Evolutionary conservation across 1,139 yeast genomes (phyloP), one percentile per base, ranked within the genome.

Genomic region (Taiozyma sp.): DNA sequence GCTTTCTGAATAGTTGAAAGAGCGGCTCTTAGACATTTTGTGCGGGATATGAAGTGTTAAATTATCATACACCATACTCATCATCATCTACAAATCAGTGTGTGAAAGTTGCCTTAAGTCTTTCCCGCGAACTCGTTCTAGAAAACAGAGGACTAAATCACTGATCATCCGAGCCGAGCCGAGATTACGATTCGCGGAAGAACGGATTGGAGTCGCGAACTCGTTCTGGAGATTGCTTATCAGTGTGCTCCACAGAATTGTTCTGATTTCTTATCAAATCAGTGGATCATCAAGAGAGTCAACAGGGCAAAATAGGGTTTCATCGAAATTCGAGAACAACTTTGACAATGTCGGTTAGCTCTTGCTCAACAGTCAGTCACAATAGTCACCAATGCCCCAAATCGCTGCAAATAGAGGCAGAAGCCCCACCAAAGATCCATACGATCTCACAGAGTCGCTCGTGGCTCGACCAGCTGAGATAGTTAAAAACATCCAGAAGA

Each of bases 1-100:
- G 53, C 74, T 78, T 56, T 76, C 76, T 50, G 81, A 78, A 56
- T 70, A 76, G 48, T 73, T 72, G 61, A 76, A 77, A 8, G 68
- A 37, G 11, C 41, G 41, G 14, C 41, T 37, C 5, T 37, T 22
- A 10, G 62, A 30, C 40, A 37, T 37, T 37, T 19, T 37, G 19
- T 19, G 19, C 3, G 19, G 19, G 19, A 16, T 16, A 16, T 16
- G 19, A 16, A 16, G 19, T 16, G 19, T 16, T 16, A 16, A 16
- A 16, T 16, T 19, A 19, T 19, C 19, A 19, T 19, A 19, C 19
- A 19, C 3, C 19, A 19, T 19, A 19, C 19, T 19, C 19, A 19
- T 19, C 19, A 19, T 19, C 19, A 19, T 2, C 19, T 19, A 19
- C 19, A 19, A 19, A 19, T 19, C 19, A 16, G 19, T 19, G 19